Base-by-base conservation (phyloP, 2,329 filamentous ascomycete genomes). In the Ascochyta fabae region DNA sequence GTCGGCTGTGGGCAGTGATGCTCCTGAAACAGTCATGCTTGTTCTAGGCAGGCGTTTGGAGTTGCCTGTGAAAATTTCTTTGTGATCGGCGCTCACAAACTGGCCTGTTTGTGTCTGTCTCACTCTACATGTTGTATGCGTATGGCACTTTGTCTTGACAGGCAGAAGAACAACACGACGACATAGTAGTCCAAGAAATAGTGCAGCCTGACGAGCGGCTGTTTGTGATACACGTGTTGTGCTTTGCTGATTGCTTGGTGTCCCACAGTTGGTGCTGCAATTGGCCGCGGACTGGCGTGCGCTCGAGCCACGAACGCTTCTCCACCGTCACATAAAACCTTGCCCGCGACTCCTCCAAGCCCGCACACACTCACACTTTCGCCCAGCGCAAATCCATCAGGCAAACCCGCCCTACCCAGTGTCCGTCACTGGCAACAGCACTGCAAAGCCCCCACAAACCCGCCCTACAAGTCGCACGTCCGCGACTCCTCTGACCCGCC, bases 401-500 rank as follows among this genome's bases (percentile, higher is more conserved):
- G 41, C 60, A 53, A 55, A 40, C 34, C 33, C 60, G 54, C 51
- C 56, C 46, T 59, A 43, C 36, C 60, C 64, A 63, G 62, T 63
- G 59, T 60, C 60, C 43, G 51, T 47, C 64, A 61, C 65, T 63
- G 65, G 64, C 52, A 64, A 47, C 53, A 42, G 48, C 57, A 44
- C 26, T 31, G 38, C 48, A 58, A 56, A 53, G 46, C 45, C 46
- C 41, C 35, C 49, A 54, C 51, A 59, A 66, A 62, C 41, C 51
- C 49, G 33, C 53, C 48, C 40, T 41, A 61, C 56, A 54, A 52
- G 67, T 67, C 67, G 69, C 68, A 58, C 48, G 16, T 61, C 61
- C 59, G 64, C 68, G 68, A 65, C 70, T 59, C 65, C 52, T 62
- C 62, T 61, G 62, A 72, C 61, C 70, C 71, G 73, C 72, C 73